phyloP scores from a whole-genome alignment of 305 asterid genomes.

The Fraxinus dipetala region DNA sequence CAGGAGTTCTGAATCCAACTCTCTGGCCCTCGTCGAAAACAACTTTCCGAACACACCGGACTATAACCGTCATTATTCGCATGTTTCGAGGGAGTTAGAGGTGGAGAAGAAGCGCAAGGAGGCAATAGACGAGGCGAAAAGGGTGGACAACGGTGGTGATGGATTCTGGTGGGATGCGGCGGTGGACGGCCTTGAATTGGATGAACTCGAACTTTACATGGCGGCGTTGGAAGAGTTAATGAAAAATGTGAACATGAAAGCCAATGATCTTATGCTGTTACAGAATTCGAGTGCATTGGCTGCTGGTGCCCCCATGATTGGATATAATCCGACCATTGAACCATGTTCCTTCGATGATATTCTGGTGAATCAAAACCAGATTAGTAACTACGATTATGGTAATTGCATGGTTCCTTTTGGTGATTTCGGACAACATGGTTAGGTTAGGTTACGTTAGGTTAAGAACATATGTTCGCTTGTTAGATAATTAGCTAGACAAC shows the following conservation, averaged over 20 bases:
- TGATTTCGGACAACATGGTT: background rate
- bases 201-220: conserved; percentile 26
- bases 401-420: background rate
- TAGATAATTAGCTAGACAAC: background rate
- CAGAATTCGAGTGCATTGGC: background rate
- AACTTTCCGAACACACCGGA: background rate
- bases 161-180: conserved; percentile 26
- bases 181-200: conserved; percentile 12
- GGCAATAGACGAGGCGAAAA: conserved; percentile 9
- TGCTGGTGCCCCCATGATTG: background rate
- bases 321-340: background rate
- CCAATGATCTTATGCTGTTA: conserved; percentile 3
- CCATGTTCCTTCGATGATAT: background rate
- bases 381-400: background rate
- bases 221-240: conserved; percentile 27
- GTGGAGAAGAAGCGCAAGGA: conserved; percentile 25
- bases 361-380: background rate
- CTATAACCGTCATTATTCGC: conserved; percentile 15
- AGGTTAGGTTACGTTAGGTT: background rate
- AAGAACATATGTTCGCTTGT: background rate
- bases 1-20: background rate
- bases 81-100: conserved; percentile 24
- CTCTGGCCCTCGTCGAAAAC: background rate
- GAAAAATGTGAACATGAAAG: conserved; percentile 20
- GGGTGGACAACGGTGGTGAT: conserved; percentile 1